Conservation (phyloP, 2,329 filamentous ascomycete genomes). For the Pestalotiopsis sp. region DNA sequence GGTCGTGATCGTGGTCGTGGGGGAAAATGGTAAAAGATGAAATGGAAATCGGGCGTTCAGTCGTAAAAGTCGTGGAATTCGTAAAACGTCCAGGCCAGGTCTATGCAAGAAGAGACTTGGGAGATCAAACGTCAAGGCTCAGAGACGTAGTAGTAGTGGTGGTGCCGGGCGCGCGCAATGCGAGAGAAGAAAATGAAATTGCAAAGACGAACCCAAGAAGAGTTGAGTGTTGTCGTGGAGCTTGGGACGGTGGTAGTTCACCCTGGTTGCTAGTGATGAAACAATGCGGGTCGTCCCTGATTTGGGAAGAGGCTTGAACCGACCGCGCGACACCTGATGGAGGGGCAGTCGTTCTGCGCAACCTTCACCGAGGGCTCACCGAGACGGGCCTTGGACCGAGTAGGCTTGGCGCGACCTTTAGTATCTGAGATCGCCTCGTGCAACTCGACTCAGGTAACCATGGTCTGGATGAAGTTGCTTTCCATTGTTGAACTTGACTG, state of each 20-base stretch:
- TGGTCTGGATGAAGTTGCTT: not conserved
- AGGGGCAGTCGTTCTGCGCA: not conserved
- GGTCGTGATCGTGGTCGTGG: not conserved
- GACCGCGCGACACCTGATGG: not conserved
- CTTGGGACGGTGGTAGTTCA: not conserved
- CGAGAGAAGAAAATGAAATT: not conserved
- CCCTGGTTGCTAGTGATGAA: conserved; percentile 9
- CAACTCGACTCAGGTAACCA: not conserved
- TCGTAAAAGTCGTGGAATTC: conserved; percentile 7
- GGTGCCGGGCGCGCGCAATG: not conserved
- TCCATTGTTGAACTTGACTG: not conserved
- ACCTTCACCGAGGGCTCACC: not conserved
- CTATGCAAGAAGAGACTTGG: not conserved
- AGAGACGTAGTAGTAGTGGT: not conserved
- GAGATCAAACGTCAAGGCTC: not conserved
- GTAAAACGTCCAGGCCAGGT: not conserved
- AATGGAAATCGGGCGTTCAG: not conserved
- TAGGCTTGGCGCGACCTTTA: not conserved
- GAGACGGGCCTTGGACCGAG: not conserved
- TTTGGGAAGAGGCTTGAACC: not conserved
- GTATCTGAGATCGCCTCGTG: not conserved
- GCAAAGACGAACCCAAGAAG: not conserved
- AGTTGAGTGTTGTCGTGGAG: not conserved
- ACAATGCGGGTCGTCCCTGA: conserved; percentile 10
- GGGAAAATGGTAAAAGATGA: not conserved